These are phyloP conservation scores for Neurospora sublineolata DNA, from an alignment of 495 filamentous ascomycete species.

Conservation along the genomic window DNA sequence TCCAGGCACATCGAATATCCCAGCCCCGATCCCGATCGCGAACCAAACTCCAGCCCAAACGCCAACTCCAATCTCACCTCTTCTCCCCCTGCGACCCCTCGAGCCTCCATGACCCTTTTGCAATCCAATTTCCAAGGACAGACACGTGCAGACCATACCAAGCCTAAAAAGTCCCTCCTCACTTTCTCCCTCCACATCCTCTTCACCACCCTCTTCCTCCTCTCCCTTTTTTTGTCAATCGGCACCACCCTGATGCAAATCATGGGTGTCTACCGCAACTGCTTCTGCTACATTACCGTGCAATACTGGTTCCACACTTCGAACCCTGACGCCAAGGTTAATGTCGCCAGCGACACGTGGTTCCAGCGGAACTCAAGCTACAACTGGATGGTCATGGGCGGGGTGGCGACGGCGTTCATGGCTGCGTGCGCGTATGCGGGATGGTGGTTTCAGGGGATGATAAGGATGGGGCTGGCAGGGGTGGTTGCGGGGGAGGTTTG, in stretches of 20 bases:
- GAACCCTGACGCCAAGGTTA: neutral
- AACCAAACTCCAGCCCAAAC: neutral
- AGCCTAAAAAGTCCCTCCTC: neutral
- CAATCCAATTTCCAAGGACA: neutral
- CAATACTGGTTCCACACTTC: neutral
- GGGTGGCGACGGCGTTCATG: neutral
- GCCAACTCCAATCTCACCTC: neutral
- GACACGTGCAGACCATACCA: neutral
- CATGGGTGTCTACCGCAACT: slow-evolving; percentile 29
- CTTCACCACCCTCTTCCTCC: neutral
- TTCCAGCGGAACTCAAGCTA: neutral
- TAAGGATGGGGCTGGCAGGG: neutral
- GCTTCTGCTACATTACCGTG: slow-evolving; percentile 13
- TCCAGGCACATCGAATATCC: neutral
- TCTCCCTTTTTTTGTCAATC: slow-evolving; percentile 1
- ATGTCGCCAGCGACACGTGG: neutral
- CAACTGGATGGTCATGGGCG: neutral
- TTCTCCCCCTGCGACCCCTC: neutral
- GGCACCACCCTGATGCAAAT: slow-evolving; percentile 30
- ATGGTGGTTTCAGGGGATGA: slow-evolving; percentile 3
- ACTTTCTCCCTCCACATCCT: neutral
- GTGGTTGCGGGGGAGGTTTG: neutral
- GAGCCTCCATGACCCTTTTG: neutral
- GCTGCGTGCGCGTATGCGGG: neutral
- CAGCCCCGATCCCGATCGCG: neutral